A percentile compares a stretch with the other conserved stretches of the same genome.
Evolutionary conservation across 2,329 filamentous ascomycete genomes (phyloP).

Genomic region (Juglanconis oblonga): DNA sequence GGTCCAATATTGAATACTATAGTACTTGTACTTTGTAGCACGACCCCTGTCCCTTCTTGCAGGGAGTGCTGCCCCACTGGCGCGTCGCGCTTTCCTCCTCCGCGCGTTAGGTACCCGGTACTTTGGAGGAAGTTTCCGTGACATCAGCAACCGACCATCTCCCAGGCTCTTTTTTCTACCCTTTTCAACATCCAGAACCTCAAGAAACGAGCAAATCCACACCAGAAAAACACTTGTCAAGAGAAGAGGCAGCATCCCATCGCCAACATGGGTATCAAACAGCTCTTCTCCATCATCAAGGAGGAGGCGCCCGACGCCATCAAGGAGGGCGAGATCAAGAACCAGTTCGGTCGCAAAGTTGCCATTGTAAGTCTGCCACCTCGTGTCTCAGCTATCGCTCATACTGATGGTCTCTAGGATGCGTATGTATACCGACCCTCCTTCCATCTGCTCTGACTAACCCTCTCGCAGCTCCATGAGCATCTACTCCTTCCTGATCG

Average conservation of each 20-base stretch:
- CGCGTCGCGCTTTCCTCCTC: conserved; percentile 11
- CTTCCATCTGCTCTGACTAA: conserved; percentile 12
- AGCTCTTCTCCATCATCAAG: conserved; percentile 77
- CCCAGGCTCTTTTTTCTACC: not conserved
- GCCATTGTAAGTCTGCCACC: conserved; percentile 69
- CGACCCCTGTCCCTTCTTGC: not conserved
- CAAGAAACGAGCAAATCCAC: not conserved
- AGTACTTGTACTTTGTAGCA: not conserved
- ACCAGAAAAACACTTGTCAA: not conserved
- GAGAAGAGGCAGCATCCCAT: not conserved
- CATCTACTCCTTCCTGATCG: conserved; percentile 98
- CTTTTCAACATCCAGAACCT: not conserved
- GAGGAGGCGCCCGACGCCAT: conserved; percentile 93
- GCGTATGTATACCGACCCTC: conserved; percentile 40
- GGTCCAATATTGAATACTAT: too few species aligned
- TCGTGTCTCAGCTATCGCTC: too few species aligned
- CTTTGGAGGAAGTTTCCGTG: conserved; percentile 18
- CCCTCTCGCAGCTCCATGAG: conserved; percentile 74
- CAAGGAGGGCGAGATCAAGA: conserved; percentile 98
- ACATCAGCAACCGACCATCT: conserved; percentile 20
- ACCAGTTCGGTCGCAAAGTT: conserved; percentile 97
- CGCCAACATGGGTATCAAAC: conserved; percentile 62
- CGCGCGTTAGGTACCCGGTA: conserved; percentile 10
- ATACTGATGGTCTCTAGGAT: conserved; percentile 41
- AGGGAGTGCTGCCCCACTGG: not conserved